Evolutionary conservation across 108 stramenopile genomes (phyloP).

Genomic region (Cyclostephanos invisitatus): DNA sequence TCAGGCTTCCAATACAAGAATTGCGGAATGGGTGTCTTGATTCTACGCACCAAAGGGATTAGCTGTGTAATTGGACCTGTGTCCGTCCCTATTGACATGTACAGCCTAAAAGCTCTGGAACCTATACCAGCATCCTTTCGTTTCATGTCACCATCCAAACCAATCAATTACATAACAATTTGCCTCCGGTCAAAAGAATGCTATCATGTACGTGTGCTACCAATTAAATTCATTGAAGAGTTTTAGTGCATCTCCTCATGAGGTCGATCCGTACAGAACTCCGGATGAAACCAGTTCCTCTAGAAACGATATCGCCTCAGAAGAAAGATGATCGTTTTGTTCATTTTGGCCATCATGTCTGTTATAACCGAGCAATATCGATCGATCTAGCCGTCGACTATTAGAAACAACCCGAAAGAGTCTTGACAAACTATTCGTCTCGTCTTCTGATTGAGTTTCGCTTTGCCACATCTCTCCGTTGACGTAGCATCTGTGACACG

Average conservation of each 20-base stretch:
- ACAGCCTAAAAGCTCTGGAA: too few species aligned
- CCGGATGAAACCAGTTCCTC: slow-evolving; percentile 39
- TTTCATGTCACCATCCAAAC: too few species aligned
- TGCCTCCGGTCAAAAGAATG: too few species aligned
- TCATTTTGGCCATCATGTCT: background rate
- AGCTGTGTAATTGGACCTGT: too few species aligned
- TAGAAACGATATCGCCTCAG: slow-evolving; percentile 25
- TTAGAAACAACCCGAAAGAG: slow-evolving; percentile 35
- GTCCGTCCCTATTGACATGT: too few species aligned
- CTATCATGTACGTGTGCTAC: too few species aligned
- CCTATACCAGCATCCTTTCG: too few species aligned
- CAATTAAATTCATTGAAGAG: background rate
- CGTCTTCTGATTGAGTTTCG: slow-evolving; percentile 1
- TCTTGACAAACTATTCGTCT: slow-evolving; percentile 1
- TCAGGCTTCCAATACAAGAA: too few species aligned
- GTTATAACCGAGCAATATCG: slow-evolving; percentile 11
- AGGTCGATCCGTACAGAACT: slow-evolving; percentile 39
- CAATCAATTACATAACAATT: too few species aligned
- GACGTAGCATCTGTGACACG: slow-evolving; percentile 50
- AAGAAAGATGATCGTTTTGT: slow-evolving; percentile 1
- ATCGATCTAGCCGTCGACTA: slow-evolving; percentile 30
- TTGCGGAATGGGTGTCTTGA: too few species aligned
- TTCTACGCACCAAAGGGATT: too few species aligned
- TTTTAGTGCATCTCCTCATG: background rate
- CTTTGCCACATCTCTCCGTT: slow-evolving; percentile 53